A percentile compares a stretch with the other conserved stretches of the same genome.
These are phyloP conservation scores for Cinnamomum micranthum DNA, from an alignment of 164 flowering plant genomes.

Conservation along the genomic window DNA sequence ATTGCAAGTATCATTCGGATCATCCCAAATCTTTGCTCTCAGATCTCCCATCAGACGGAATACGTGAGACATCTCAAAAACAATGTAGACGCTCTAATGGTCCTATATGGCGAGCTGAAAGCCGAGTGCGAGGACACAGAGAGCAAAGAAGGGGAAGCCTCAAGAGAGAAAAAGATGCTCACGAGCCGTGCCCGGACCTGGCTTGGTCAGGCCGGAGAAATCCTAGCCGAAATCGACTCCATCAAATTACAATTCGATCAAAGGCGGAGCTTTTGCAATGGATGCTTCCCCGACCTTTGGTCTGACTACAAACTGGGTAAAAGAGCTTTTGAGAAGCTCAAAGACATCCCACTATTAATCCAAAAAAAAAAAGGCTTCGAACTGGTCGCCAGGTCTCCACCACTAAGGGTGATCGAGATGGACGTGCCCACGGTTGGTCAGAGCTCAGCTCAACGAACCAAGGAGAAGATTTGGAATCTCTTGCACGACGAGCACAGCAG, in stretches of 20 bases:
- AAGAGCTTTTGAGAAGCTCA: no score
- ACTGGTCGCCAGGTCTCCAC: constrained; percentile 7
- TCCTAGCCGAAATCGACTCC: neutral
- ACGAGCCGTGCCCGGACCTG: constrained; percentile 6
- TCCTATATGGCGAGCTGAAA: neutral
- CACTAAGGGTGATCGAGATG: constrained; percentile 4
- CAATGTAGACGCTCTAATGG: neutral
- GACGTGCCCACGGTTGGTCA: neutral
- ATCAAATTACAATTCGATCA: no score
- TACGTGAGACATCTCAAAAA: constrained; percentile 4
- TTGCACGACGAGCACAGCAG: neutral
- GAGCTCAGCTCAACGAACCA: neutral
- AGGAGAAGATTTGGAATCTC: neutral
- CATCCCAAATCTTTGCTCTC: neutral
- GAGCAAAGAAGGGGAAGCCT: neutral
- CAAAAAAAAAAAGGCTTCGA: constrained; percentile 1
- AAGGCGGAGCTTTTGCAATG: no score
- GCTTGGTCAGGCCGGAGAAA: neutral
- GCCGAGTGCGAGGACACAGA: neutral
- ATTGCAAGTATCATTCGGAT: neutral
- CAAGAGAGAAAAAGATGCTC: neutral
- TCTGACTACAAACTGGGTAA: no score
- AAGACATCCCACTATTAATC: neutral
- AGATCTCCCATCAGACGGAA: neutral
- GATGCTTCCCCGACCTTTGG: no score